These are phyloP conservation scores for Botrytis porri DNA, from an alignment of 2,329 filamentous ascomycete genomes.

Conservation along the genomic window DNA sequence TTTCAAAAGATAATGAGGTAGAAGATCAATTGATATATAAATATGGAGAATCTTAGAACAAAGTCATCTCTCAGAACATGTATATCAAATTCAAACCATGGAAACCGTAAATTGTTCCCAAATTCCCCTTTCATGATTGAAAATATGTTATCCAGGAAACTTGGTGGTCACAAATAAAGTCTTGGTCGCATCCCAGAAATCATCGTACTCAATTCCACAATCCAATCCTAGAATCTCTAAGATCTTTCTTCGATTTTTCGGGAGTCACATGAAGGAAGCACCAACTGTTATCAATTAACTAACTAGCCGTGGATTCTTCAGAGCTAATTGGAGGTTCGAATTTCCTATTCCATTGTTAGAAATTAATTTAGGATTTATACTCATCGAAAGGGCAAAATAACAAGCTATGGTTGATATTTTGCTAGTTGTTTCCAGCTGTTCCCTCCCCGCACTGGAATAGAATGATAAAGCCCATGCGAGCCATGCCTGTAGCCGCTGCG, in stretches of 20 bases:
- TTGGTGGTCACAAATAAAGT: not conserved
- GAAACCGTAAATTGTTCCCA: not conserved
- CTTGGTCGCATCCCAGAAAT: not conserved
- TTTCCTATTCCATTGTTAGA: not conserved
- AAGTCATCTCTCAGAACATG: not conserved
- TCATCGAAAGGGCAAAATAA: not conserved
- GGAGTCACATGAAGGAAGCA: not conserved
- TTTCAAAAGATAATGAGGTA: not conserved
- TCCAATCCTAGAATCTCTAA: not conserved
- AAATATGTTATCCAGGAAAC: not conserved
- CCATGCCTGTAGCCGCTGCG: conserved; percentile 2
- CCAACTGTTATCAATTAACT: conserved; percentile 3
- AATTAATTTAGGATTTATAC: not conserved
- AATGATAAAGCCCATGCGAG: not conserved
- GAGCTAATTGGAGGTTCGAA: not conserved
- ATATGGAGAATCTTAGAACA: not conserved
- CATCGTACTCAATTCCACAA: not conserved
- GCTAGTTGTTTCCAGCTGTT: not conserved
- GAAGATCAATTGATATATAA: not conserved
- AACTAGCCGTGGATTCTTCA: not conserved
- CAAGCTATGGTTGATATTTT: not conserved
- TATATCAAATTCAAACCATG: not conserved
- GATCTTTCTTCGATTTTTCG: not conserved
- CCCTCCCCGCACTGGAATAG: not conserved
- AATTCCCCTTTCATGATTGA: not conserved